Conservation (phyloP, 805 yeast species). For the Candida ficus region DNA sequence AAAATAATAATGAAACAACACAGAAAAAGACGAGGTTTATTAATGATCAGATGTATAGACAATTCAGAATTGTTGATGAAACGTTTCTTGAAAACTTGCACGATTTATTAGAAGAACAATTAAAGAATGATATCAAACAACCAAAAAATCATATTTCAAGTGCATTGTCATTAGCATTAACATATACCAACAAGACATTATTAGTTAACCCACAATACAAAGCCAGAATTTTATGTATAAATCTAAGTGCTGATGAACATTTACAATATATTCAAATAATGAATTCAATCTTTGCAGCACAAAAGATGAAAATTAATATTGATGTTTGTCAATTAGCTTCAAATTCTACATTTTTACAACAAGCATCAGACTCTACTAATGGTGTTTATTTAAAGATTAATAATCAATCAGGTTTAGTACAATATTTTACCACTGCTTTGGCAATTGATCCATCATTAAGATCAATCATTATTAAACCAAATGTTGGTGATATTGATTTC, state of each 20-base stretch:
- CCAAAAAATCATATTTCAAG: conserved; percentile 47
- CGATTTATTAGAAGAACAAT: conserved; percentile 22
- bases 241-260: conserved; percentile 68
- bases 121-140: conserved; percentile 21
- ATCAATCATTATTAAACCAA: conserved; percentile 72
- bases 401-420: conserved; percentile 73
- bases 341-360: conserved; percentile 82
- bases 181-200: conserved; percentile 63
- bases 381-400: conserved; percentile 76
- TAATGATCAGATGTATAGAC: conserved; percentile 72
- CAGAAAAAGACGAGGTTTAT: conserved; percentile 22
- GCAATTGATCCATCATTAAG: conserved; percentile 83
- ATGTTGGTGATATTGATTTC: conserved; percentile 76
- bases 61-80: conserved; percentile 76
- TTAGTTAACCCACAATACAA: conserved; percentile 42
- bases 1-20: background rate
- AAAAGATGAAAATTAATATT: conserved; percentile 81
- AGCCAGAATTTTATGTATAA: conserved; percentile 59
- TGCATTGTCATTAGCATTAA: conserved; percentile 75
- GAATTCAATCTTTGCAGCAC: conserved; percentile 96
- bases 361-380: conserved; percentile 90
- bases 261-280: conserved; percentile 86
- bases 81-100: conserved; percentile 58
- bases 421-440: conserved; percentile 75
- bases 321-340: conserved; percentile 81